Percentiles rank a stretch among this genome's conserved stretches.
Evolutionary conservation across 2,329 filamentous ascomycete genomes (phyloP).

Genomic region (Scytalidium lignicola): DNA sequence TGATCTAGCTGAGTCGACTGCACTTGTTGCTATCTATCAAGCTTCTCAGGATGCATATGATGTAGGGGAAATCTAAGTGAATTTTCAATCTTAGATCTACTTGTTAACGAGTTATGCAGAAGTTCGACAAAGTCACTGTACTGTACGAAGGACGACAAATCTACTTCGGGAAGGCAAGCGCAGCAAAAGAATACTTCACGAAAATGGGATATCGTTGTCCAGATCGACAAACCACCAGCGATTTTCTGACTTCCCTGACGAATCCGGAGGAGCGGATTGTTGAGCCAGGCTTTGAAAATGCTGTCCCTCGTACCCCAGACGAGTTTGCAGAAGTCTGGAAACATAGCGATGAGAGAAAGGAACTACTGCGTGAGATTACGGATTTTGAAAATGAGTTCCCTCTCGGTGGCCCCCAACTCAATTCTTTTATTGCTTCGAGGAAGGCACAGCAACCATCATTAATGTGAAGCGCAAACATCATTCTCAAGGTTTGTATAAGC

Average conservation of each 20-base stretch:
- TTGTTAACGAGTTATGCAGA: slow-evolving; percentile 4
- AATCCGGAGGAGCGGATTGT: slow-evolving; percentile 51
- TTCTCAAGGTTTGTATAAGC: not conserved
- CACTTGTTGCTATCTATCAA: slow-evolving; percentile 64
- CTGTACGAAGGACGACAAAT: slow-evolving; percentile 64
- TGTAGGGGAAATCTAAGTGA: not conserved
- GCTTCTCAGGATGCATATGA: slow-evolving; percentile 63
- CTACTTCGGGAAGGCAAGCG: slow-evolving; percentile 60
- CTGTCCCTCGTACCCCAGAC: slow-evolving; percentile 45
- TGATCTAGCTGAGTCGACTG: slow-evolving; percentile 57
- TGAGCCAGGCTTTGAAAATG: slow-evolving; percentile 48
- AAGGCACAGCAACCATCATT: slow-evolving; percentile 18
- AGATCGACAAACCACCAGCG: slow-evolving; percentile 48
- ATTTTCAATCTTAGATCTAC: not conserved
- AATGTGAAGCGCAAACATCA: slow-evolving; percentile 8
- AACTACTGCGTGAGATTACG: slow-evolving; percentile 40
- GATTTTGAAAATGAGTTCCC: slow-evolving; percentile 40
- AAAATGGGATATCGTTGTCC: slow-evolving; percentile 64
- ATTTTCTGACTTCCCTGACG: slow-evolving; percentile 73
- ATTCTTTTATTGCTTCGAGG: slow-evolving; percentile 37
- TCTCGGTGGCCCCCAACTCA: slow-evolving; percentile 20
- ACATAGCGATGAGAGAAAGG: slow-evolving; percentile 35
- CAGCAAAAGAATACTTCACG: slow-evolving; percentile 64
- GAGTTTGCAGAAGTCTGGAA: slow-evolving; percentile 48
- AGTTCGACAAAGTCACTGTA: slow-evolving; percentile 63